Base-by-base conservation (phyloP, 2,329 filamentous ascomycete genomes). In the Nothophaeocryptopus gaeumannii region DNA sequence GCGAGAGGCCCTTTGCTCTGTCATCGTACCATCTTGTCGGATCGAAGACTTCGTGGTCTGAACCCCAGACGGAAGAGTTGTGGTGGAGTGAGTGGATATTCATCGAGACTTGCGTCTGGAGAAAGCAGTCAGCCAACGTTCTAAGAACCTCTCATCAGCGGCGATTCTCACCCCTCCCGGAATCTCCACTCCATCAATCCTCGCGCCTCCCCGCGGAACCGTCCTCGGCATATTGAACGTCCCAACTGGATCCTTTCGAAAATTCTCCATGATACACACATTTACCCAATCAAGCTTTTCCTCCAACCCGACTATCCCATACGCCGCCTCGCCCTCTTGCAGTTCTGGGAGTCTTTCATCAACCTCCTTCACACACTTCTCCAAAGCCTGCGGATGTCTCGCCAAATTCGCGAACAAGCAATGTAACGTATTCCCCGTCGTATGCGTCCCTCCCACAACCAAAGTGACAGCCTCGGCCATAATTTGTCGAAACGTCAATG, bases 1-100 rank as follows among this genome's bases (percentile, higher is more conserved):
- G 35, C 8, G 34, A 39, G 12, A 41, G 15, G 7, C 39, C 45
- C 13, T 40, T 40, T 29, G 35, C 39, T 29, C 39, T 34, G 20
- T 39, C 45, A 31, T 53, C 37, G 41, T 50, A 39, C 42, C 34
- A 53, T 8, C 46, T 30, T 7, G 40, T 37, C 15, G 40, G 41
- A 34, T 49, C 45, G 29, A 45, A 42, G 11, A 26, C 31, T 12
- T 32, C 45, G 30, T 48, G 45, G 29, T 53, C 41, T 2, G n/a
- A 1, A 12, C 45, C 39, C 45, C 50, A 49, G 26, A 53, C 26
- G 3, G 45, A 33, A 8, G 31, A 13, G 36, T 48, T 40, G 9
- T 45, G 45, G 45, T 45, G 35, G 7, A 49, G 38, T 9, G 39
- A 39, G 13, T 43, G 39, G 9, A 37, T 43, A 14, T 38, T 38